These are phyloP conservation scores for Extremus antarcticus DNA, from an alignment of 495 filamentous ascomycete genomes.

Conservation along the genomic window DNA sequence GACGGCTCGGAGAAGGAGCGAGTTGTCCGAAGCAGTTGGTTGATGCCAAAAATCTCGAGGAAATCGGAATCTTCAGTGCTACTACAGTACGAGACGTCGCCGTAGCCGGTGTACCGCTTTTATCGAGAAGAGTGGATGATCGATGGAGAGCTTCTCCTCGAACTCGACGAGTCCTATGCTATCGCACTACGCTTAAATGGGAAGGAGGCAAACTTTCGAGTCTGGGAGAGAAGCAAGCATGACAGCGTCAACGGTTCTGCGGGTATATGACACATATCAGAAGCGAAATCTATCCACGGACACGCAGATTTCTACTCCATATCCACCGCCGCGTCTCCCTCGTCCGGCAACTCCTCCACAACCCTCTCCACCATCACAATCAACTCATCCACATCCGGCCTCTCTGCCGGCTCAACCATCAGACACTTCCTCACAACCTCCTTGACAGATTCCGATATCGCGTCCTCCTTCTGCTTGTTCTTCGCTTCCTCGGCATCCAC, in stretches of 20 bases:
- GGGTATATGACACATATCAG: background rate
- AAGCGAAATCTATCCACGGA: background rate
- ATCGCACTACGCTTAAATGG: background rate
- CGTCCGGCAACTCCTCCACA: constrained; percentile 54
- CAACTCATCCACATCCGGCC: constrained; percentile 83
- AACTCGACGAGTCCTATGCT: too few species aligned
- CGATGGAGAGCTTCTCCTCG: too few species aligned
- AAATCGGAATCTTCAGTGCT: too few species aligned
- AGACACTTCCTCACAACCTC: constrained; percentile 81
- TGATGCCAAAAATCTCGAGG: too few species aligned
- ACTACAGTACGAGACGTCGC: too few species aligned
- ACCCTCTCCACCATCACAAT: constrained; percentile 69
- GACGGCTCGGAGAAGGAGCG: too few species aligned
- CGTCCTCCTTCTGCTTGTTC: constrained; percentile 20
- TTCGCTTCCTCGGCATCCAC: constrained; percentile 36
- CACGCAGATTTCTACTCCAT: constrained; percentile 1
- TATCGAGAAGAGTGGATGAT: too few species aligned
- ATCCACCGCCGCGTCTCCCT: constrained; percentile 33
- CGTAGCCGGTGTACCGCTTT: too few species aligned
- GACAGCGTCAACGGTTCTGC: too few species aligned
- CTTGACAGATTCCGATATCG: constrained; percentile 65
- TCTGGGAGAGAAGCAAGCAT: too few species aligned
- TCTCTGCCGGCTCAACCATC: constrained; percentile 81
- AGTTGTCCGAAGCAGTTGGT: too few species aligned
- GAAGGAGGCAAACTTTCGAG: too few species aligned